A percentile compares a stretch with the other conserved stretches of the same genome.
phyloP scores from a whole-genome alignment of 2,329 filamentous ascomycete species.

The Neonectria hederae region DNA sequence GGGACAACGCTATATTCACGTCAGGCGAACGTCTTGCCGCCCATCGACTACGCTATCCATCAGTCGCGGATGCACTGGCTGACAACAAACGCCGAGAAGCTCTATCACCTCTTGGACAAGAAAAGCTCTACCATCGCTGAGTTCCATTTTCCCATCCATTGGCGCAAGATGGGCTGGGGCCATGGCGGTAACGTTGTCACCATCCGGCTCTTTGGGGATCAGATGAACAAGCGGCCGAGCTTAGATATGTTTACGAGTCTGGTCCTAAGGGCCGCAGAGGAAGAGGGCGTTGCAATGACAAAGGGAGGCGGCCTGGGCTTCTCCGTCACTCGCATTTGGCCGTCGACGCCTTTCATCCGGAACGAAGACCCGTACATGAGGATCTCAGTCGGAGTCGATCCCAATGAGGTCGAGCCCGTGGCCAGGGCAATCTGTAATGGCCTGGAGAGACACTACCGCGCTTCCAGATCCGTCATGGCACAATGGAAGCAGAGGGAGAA shows the following conservation, averaged over 20 bases:
- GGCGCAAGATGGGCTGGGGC: conserved; percentile 32
- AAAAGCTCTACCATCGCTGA: conserved; percentile 13
- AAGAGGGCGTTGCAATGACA: conserved; percentile 31
- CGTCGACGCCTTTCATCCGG: conserved; percentile 29
- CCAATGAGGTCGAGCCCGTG: conserved; percentile 30
- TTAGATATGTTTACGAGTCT: conserved; percentile 26
- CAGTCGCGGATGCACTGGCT: conserved; percentile 25
- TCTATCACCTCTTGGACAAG: conserved; percentile 23
- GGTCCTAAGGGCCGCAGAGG: conserved; percentile 26
- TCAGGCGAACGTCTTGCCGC: conserved; percentile 25
- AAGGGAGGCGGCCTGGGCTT: conserved; percentile 32
- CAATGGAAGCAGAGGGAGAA: conserved; percentile 30
- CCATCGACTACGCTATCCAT: conserved; percentile 20
- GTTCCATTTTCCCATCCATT: conserved; percentile 27
- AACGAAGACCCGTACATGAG: conserved; percentile 32
- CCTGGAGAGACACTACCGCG: conserved; percentile 28
- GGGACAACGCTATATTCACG: conserved; percentile 23
- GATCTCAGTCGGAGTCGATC: conserved; percentile 31
- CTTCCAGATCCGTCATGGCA: conserved; percentile 24
- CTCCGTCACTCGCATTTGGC: conserved; percentile 32
- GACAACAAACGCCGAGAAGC: conserved; percentile 21
- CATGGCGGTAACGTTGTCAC: conserved; percentile 33
- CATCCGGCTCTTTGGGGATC: conserved; percentile 24
- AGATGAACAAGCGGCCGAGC: conserved; percentile 31
- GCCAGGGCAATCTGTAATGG: conserved; percentile 30